These are phyloP conservation scores for Bipolaris oryzae DNA, from an alignment of 2,329 filamentous ascomycete species.

Conservation along the genomic window DNA sequence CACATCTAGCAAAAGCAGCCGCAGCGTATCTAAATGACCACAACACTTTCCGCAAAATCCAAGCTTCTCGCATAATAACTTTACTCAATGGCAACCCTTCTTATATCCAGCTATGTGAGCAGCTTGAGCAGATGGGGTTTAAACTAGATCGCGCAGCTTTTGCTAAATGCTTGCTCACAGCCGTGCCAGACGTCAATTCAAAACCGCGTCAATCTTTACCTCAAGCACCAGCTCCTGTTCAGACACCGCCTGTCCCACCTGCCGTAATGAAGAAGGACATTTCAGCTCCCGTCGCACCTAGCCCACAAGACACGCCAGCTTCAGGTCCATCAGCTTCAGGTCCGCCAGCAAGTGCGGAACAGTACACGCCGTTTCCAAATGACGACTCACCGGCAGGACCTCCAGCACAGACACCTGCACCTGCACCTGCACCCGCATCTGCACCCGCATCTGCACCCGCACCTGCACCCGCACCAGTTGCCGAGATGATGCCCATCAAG, in stretches of 20 bases:
- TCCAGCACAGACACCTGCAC: slow-evolving; percentile 24
- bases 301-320: slow-evolving; percentile 21
- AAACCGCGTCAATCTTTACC: slow-evolving; percentile 26
- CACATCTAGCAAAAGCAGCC: slow-evolving; percentile 57
- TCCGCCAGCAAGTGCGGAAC: not conserved
- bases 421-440: slow-evolving; percentile 15
- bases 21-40: slow-evolving; percentile 54
- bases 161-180: slow-evolving; percentile 57
- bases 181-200: slow-evolving; percentile 52
- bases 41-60: slow-evolving; percentile 51
- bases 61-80: slow-evolving; percentile 50
- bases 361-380: slow-evolving; percentile 24
- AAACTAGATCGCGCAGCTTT: slow-evolving; percentile 59
- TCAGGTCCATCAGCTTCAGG: slow-evolving; percentile 17
- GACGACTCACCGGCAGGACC: slow-evolving; percentile 21
- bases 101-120: slow-evolving; percentile 62
- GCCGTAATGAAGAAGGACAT: slow-evolving; percentile 31
- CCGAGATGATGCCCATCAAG: slow-evolving; percentile 41
- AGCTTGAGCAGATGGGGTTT: slow-evolving; percentile 57
- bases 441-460: slow-evolving; percentile 18
- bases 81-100: slow-evolving; percentile 61
- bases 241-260: slow-evolving; percentile 25
- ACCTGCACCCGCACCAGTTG: slow-evolving; percentile 30
- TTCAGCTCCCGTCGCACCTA: slow-evolving; percentile 24
- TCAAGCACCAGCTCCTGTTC: slow-evolving; percentile 16